Evolutionary conservation across 176 grass and related monocot species (phyloP).

Genomic region (Miscanthus lutarioriparius): DNA sequence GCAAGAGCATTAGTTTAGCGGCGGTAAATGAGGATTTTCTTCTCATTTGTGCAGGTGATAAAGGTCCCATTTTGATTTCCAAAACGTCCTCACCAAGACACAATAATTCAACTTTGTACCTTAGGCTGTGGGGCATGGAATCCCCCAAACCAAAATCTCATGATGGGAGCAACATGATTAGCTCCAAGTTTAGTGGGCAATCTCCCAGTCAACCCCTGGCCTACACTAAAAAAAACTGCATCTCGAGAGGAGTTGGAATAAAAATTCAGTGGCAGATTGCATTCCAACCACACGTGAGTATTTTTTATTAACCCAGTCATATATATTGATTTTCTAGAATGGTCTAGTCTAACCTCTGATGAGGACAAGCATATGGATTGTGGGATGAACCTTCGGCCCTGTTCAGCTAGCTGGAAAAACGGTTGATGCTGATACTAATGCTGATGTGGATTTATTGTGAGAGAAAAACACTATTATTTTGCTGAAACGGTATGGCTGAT

Average conservation of each 20-base stretch:
- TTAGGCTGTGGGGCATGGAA: conserved; percentile 21
- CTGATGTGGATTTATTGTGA: no score
- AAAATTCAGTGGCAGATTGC: background rate
- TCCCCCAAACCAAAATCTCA: conserved; percentile 23
- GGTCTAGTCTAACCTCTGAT: conserved; percentile 9
- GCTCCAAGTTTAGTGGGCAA: conserved; percentile 37
- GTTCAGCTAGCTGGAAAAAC: no score
- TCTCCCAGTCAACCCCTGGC: conserved; percentile 11
- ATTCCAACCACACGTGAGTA: conserved; percentile 19
- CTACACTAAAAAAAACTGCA: background rate
- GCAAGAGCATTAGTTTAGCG: background rate
- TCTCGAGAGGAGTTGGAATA: conserved; percentile 33
- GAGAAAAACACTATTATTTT: no score
- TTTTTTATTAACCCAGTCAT: conserved; percentile 18
- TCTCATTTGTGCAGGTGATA: background rate
- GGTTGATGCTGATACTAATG: no score
- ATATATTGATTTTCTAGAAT: background rate
- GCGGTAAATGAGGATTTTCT: background rate
- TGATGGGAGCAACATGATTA: conserved; percentile 37
- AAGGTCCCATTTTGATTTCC: background rate
- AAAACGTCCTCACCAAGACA: background rate
- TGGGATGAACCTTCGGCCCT: conserved; percentile 35
- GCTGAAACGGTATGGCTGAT: no score
- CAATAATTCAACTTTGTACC: background rate
- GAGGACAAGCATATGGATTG: conserved; percentile 39